Base-by-base conservation (phyloP, 768 basidiomycete species). In the Hebeloma cylindrosporum region DNA sequence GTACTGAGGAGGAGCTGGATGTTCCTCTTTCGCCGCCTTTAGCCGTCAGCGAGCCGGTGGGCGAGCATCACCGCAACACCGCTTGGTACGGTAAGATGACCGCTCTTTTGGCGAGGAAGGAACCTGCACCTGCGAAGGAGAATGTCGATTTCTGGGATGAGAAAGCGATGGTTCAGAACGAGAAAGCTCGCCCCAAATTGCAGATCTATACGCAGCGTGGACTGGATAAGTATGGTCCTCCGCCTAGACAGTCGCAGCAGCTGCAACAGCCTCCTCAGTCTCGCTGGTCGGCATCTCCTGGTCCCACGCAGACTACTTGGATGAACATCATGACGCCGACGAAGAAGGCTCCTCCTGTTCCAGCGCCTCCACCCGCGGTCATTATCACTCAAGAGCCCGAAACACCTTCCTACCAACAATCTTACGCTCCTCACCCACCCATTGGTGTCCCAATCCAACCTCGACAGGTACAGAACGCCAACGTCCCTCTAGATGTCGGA, bases 271-370 rank as follows among this genome's bases (percentile, higher is more conserved):
- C 20, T 17, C 38, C 30, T 10, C 40, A 42, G 7, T 64, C 71
- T 29, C 60, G 63, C 29, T 67, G 74, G 71, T 69, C 70, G 32
- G 47, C 66, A 28, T 67, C 72, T 5, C 71, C 72, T n/a, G 56
- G 58, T 18, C 49, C 58, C 20, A 52, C 51, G 13, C 47, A 56
- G 43, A 50, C 63, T 3, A 56, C 47, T 5, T 72, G 73, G 70
- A 63, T 56, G 50, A 64, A 60, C 14, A 39, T 67, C 27, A 52
- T 67, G 40, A 50, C 56, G 10, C 58, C 60, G 25, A 59, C 52
- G 28, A 60, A 60, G 47, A 61, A 55, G 38, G 41, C 51, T 35
- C 34, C 60, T 11, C 21, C 41, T 18, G 37, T 41, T 16, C 36
- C 45, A 6, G 38, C 45, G 6, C 45, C 47, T 23, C 14, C 41